A percentile compares a stretch with the other conserved stretches of the same genome.
phyloP scores from a whole-genome alignment of 2,329 filamentous ascomycete species.

The Pseudocercospora fijiensis region DNA sequence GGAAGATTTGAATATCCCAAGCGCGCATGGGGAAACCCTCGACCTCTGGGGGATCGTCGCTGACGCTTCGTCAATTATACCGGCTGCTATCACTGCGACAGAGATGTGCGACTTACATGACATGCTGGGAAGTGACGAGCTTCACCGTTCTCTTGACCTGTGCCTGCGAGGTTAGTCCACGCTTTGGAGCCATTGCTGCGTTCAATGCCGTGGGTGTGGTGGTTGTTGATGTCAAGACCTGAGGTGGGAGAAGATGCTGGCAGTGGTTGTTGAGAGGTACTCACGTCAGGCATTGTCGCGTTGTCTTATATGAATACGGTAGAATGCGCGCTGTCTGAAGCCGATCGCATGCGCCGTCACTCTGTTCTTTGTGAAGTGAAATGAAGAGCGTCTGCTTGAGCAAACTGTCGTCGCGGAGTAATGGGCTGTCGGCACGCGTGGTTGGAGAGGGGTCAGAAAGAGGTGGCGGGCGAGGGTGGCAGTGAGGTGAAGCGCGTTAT shows the following conservation, averaged over 20 bases:
- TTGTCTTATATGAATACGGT: slow-evolving; percentile 10
- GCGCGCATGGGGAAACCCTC: slow-evolving; percentile 89
- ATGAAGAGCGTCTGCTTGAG: slow-evolving; percentile 3
- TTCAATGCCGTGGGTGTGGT: background rate
- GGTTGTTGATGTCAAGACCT: background rate
- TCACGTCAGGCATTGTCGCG: slow-evolving; percentile 42
- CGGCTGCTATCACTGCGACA: background rate
- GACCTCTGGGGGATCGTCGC: slow-evolving; percentile 75
- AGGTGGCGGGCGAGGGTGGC: background rate
- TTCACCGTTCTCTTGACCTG: slow-evolving; percentile 75
- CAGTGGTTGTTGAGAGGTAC: slow-evolving; percentile 16
- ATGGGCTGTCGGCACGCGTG: slow-evolving; percentile 5
- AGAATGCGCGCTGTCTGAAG: slow-evolving; percentile 16
- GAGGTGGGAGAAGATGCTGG: background rate
- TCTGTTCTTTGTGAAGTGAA: slow-evolving; percentile 23
- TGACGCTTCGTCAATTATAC: slow-evolving; percentile 39
- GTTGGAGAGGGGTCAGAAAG: background rate
- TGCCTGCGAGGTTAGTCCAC: slow-evolving; percentile 11
- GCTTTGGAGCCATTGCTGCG: slow-evolving; percentile 17
- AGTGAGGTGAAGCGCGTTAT: slow-evolving; percentile 2
- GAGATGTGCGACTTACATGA: slow-evolving; percentile 63
- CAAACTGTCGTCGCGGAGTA: slow-evolving; percentile 21
- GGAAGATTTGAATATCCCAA: slow-evolving; percentile 84
- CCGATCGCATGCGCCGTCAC: slow-evolving; percentile 22
- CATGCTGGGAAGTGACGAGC: slow-evolving; percentile 86